phyloP scores from a whole-genome alignment of 169 alveolate species.

The Plasmodium relictum region DNA sequence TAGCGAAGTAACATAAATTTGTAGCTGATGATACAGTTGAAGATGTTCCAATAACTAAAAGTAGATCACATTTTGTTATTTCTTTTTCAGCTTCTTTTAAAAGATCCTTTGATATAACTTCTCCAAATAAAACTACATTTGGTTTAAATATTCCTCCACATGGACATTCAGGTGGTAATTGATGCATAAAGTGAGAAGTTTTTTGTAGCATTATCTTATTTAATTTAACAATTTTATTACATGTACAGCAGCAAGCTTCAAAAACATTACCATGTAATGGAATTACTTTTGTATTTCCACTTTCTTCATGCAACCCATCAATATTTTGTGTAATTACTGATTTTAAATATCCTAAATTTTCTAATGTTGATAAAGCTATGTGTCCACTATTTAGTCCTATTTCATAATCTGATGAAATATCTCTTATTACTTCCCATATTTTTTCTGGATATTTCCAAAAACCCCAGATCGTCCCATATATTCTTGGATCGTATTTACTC shows the following conservation, averaged over 20 bases:
- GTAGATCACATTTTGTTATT: constrained; percentile 44
- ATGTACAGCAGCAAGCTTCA: constrained; percentile 69
- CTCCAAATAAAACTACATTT: constrained; percentile 59
- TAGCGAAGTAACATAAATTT: constrained; percentile 47
- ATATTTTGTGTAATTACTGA: constrained; percentile 63
- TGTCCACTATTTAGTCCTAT: constrained; percentile 55
- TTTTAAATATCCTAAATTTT: constrained; percentile 61
- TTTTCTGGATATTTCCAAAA: constrained; percentile 71
- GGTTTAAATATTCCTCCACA: constrained; percentile 76
- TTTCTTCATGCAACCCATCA: constrained; percentile 70
- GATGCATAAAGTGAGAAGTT: constrained; percentile 70
- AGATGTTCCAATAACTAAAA: constrained; percentile 60
- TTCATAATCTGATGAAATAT: constrained; percentile 64
- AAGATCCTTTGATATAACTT: constrained; percentile 35
- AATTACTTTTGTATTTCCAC: constrained; percentile 63
- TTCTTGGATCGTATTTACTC: constrained; percentile 61
- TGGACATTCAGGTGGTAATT: constrained; percentile 74
- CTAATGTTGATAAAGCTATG: constrained; percentile 46
- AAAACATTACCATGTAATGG: constrained; percentile 66
- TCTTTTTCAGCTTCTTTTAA: constrained; percentile 62
- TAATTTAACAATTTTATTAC: constrained; percentile 33
- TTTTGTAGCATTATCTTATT: constrained; percentile 64
- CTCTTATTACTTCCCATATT: constrained; percentile 71
- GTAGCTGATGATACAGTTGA: constrained; percentile 71
- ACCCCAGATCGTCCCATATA: constrained; percentile 74